Base-by-base conservation (phyloP, 805 yeast genomes). In the Saccharomycopsis sp. region DNA sequence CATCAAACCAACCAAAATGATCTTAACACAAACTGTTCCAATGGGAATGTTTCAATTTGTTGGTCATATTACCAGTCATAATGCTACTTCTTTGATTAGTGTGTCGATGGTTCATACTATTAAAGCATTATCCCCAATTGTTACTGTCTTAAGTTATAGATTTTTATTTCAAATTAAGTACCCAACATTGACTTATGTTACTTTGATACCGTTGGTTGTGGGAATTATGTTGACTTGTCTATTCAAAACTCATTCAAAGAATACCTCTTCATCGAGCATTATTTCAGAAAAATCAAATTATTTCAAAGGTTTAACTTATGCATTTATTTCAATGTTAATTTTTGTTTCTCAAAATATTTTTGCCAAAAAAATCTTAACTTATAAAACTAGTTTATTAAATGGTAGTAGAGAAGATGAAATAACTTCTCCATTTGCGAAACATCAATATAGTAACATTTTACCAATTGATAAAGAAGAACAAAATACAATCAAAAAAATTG, bases 41-140 rank as follows among this genome's bases (percentile, higher is more conserved):
- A 85, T 89, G 94, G 97, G 96, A 5, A 64, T 77, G 42, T 89
- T 89, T 62, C 97, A 88, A 63, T 83, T 89, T 49, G 64, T 79
- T 17, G 98, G 97, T 15, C 96, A 89, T 58, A 74, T 87, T 46
- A 74, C 92, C 12, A 74, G 92, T 8, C 96, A 88, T 57, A 79
- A 81, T 54, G 89, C 97, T 13, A 87, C 95, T 2, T 72, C 88
- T 3, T 59, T 82, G 45, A 83, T 89, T 36, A 96, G 96, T 0
- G 96, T 89, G 14, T 82, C 95, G 4, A 62, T 87, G 46, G 96
- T 89, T 17, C 96, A 88, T 57, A 87, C 96, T 5, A 77, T 89
- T 50, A 89, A 89, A 62, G 88, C 96, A 2, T 64, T 88, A 29
- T 78, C 94, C 27, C 98, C 98, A 2, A 65, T 89, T 21, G 72